phyloP scores from a whole-genome alignment of 2,329 filamentous ascomycete genomes.

The Monilinia laxa region DNA sequence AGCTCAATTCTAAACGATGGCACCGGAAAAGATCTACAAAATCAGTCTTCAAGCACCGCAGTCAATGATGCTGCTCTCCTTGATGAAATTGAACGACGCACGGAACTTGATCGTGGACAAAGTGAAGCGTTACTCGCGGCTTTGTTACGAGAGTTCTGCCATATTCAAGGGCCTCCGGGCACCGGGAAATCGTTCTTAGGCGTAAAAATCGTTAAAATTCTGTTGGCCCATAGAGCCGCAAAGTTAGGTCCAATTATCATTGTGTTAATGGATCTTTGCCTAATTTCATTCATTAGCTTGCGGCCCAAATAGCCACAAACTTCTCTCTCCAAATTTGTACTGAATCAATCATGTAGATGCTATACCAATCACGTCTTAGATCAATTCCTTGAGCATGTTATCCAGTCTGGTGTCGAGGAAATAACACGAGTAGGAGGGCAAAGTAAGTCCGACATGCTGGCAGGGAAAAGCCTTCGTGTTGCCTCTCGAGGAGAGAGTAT shows the following conservation, averaged over 20 bases:
- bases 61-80: slow-evolving; percentile 28
- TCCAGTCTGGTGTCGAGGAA: slow-evolving; percentile 45
- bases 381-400: slow-evolving; percentile 51
- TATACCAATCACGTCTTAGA: slow-evolving; percentile 40
- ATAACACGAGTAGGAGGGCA: slow-evolving; percentile 50
- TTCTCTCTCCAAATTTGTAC: not conserved
- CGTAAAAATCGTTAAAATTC: slow-evolving; percentile 33
- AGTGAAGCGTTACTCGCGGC: slow-evolving; percentile 44
- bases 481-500: slow-evolving; percentile 27
- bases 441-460: slow-evolving; percentile 31
- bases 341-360: slow-evolving; percentile 30
- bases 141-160: slow-evolving; percentile 47
- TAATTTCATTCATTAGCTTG: not conserved
- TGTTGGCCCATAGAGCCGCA: slow-evolving; percentile 40
- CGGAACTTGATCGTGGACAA: slow-evolving; percentile 32
- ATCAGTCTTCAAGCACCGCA: not conserved
- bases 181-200: slow-evolving; percentile 39
- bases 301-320: slow-evolving; percentile 44
- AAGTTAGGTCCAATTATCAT: slow-evolving; percentile 41
- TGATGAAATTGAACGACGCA: slow-evolving; percentile 27
- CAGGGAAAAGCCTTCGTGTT: slow-evolving; percentile 33
- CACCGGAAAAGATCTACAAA: slow-evolving; percentile 25
- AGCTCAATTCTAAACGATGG: slow-evolving; percentile 26
- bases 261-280: slow-evolving; percentile 35
- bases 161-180: slow-evolving; percentile 34